phyloP scores from a whole-genome alignment of 192 early-diverging fungal species.

The Backusella sp. region DNA sequence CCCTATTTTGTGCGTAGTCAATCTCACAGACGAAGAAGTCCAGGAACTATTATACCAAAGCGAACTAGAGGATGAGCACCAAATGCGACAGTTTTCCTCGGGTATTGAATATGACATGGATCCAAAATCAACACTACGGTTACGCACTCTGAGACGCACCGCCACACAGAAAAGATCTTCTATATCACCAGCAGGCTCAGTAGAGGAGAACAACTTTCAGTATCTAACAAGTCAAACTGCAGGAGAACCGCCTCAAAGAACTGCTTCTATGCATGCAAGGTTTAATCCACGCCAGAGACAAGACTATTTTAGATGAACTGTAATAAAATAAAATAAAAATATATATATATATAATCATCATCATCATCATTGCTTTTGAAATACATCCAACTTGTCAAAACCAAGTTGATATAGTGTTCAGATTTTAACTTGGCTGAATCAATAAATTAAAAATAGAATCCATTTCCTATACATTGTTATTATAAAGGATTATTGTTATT shows the following conservation, averaged over 20 bases:
- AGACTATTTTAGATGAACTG: slow-evolving; percentile 14
- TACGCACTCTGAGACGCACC: not conserved
- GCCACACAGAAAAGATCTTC: not conserved
- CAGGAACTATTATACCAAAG: not conserved
- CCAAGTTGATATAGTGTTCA: not conserved
- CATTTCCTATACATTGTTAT: not conserved
- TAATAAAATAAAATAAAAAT: not conserved
- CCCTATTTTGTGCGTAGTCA: slow-evolving; percentile 24
- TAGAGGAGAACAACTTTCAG: slow-evolving; percentile 5
- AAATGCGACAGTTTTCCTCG: not conserved
- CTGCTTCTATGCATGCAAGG: slow-evolving; percentile 13
- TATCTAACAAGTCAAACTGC: not conserved
- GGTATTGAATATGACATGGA: slow-evolving; percentile 4
- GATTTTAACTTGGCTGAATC: slow-evolving; percentile 1
- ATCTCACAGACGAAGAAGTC: slow-evolving; percentile 16
- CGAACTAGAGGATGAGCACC: not conserved
- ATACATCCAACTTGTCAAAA: slow-evolving; percentile 3
- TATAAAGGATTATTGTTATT: not conserved
- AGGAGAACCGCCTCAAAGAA: slow-evolving; percentile 8
- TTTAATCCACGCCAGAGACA: not conserved
- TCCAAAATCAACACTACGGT: not conserved
- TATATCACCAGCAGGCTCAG: not conserved
- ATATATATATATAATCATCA: too few species aligned
- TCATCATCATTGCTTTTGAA: not conserved
- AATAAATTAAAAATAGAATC: not conserved